phyloP scores from a whole-genome alignment of 169 alveolate species.

The Babesia caballi region DNA sequence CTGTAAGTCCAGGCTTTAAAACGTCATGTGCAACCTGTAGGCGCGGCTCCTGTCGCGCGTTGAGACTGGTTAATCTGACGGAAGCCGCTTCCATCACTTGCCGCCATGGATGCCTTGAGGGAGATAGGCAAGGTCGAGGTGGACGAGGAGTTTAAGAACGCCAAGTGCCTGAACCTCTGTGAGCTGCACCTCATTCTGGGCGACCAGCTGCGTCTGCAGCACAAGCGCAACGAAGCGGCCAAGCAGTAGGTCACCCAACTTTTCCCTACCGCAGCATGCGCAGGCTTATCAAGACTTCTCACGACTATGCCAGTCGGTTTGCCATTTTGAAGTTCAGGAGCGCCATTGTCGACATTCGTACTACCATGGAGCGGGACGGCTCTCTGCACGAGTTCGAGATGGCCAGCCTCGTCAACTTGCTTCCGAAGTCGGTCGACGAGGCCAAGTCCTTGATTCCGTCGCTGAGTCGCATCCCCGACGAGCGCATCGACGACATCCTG shows the following conservation, averaged over 20 bases:
- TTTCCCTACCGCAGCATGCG: background rate
- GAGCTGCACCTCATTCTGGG: slow-evolving; percentile 77
- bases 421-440: slow-evolving; percentile 84
- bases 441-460: slow-evolving; percentile 76
- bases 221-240: slow-evolving; percentile 74
- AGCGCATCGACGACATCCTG: slow-evolving; percentile 48
- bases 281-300: slow-evolving; percentile 76
- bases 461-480: slow-evolving; percentile 60
- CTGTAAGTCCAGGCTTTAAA: no score
- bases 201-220: slow-evolving; percentile 73
- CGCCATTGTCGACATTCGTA: slow-evolving; percentile 80
- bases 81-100: no score
- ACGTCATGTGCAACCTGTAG: no score
- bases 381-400: slow-evolving; percentile 84
- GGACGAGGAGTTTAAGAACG: slow-evolving; percentile 69
- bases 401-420: slow-evolving; percentile 82
- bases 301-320: slow-evolving; percentile 78
- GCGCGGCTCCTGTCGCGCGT: no score
- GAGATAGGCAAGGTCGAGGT: slow-evolving; percentile 42
- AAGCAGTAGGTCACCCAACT: slow-evolving; percentile 59
- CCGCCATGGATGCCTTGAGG: slow-evolving; percentile 21
- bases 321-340: slow-evolving; percentile 76
- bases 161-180: slow-evolving; percentile 75
- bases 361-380: slow-evolving; percentile 82
- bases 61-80: no score